Base-by-base conservation (phyloP, 345 rosid genomes). In the Bruguiera sexangula region DNA sequence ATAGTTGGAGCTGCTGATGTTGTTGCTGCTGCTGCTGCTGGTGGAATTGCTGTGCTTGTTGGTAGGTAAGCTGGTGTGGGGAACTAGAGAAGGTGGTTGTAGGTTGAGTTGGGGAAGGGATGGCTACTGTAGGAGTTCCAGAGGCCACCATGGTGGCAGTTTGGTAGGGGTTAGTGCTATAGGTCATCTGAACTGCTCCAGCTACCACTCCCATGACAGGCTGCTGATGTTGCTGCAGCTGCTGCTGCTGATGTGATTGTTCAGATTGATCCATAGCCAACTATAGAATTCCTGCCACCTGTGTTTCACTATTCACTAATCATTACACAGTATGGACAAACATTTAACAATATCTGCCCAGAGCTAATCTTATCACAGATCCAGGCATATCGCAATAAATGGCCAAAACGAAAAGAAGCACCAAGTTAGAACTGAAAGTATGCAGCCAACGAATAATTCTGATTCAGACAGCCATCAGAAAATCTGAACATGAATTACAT, bases 211-310 rank as follows among this genome's bases (percentile, higher is more conserved):
- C 88, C 72, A 81, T 77, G 36, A 73, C 81, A 53, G 80, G 74
- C 79, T 79, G 86, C 3, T 82, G 83, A 32, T 67, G 77, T n/a
- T 81, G 81, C 60, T 3, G 60, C 39, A 61, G 77, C 24, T 80
- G 81, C 50, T 43, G 50, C 56, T 68, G 79, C 66, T 82, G 85
- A 11, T 83, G 83, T 18, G 66, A 55, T 73, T 85, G 87, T 26
- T 82, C 88, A 16, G 82, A 64, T 68, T 83, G 92, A 73, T 87
- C 89, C 92, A 87, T 87, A 26, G 65, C 8, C 29, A 31, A 61
- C 27, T 13, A 13, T 57, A 50, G 30, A 20, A 64, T 16, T 55
- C 27, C 55, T 52, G 58, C 7, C 19, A 51, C 46, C 11, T n/a
- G 6, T 32, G 22, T 60, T 26, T 36, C 7, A 55, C 70, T 75